Evolutionary conservation across 768 basidiomycete genomes (phyloP).

Genomic region (Mycena epipterygia): DNA sequence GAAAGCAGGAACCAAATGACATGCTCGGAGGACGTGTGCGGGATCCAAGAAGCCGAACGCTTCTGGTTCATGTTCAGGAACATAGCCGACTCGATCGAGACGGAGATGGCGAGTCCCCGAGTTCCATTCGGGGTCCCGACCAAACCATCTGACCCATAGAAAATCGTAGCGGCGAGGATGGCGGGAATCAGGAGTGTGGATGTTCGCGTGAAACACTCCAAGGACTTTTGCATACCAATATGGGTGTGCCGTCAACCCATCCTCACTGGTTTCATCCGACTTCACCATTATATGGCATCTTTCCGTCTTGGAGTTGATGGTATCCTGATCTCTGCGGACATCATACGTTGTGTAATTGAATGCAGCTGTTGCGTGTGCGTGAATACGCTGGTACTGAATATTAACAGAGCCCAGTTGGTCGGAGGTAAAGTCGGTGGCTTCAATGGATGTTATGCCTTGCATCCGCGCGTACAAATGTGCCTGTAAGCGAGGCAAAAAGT

Average conservation of each 20-base stretch:
- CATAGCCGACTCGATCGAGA: constrained; percentile 43
- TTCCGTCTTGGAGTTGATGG: constrained; percentile 42
- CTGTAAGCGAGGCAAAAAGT: constrained; percentile 1
- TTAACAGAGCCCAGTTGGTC: constrained; percentile 3
- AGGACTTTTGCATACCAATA: constrained; percentile 47
- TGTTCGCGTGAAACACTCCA: constrained; percentile 43
- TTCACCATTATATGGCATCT: constrained; percentile 42
- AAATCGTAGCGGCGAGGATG: constrained; percentile 40
- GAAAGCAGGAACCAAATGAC: constrained; percentile 61
- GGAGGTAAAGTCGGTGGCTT: not conserved
- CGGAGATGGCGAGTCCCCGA: constrained; percentile 6
- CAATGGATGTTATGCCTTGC: not conserved
- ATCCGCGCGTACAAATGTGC: constrained; percentile 2
- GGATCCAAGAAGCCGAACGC: constrained; percentile 66
- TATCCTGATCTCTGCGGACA: constrained; percentile 51
- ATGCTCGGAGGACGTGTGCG: constrained; percentile 49
- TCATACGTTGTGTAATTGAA: constrained; percentile 61
- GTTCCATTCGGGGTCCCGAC: constrained; percentile 16
- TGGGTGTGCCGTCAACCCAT: constrained; percentile 28
- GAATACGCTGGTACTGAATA: constrained; percentile 38
- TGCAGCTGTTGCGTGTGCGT: constrained; percentile 44
- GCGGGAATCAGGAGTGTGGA: constrained; percentile 30
- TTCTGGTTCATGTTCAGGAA: constrained; percentile 40
- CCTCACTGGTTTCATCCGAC: not conserved
- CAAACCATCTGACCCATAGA: constrained; percentile 49